Base-by-base conservation (phyloP, 2,329 filamentous ascomycete species). In the Zalaria sp. region DNA sequence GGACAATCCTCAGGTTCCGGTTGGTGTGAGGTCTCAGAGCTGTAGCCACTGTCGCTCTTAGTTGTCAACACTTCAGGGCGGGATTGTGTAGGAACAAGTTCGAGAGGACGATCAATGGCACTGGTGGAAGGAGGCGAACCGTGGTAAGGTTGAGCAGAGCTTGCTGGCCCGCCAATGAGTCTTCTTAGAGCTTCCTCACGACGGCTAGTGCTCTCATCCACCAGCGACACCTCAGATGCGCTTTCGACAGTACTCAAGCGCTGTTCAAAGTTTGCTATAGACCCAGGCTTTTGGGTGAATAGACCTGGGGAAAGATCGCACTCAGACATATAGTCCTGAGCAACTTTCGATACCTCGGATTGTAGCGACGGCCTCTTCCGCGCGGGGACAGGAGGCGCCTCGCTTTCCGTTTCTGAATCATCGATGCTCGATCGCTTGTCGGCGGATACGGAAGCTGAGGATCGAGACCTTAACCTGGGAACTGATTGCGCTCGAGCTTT, bases 1-100 rank as follows among this genome's bases (percentile, higher is more conserved):
- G 7, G 29, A 32, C 29, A 32, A n/a, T 7, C 7, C 29, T 32
- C 29, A 7, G 29, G 28, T 25, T 18, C 34, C 34, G 38, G 5
- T 25, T 34, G 26, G 5, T 35, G 18, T 40, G 38, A 34, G 4
- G 46, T 45, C 40, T 58, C 54, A 5, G 58, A 59, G 29, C 50
- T 53, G 40, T 61, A 61, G 11, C 57, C 57, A 41, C 58, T 60
- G 43, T 61, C 58, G 9, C 44, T 44, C 38, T 56, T 52, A 28
- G 41, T 32, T 7, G 29, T 7, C n/a, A n/a, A n/a, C 27, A 29
- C 5, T 11, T 8, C n/a, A 31, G 34, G 27, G 27, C 26, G 29
- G n/a, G 27, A 28, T 25, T 38, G 35, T 8, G n/a, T 25, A 18
- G 25, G 34, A 9, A 26, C 35, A 25, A 11, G n/a, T 40, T 9